Evolutionary conservation across 129 eudicot genomes (phyloP).

Genomic region (Calendula officinalis): DNA sequence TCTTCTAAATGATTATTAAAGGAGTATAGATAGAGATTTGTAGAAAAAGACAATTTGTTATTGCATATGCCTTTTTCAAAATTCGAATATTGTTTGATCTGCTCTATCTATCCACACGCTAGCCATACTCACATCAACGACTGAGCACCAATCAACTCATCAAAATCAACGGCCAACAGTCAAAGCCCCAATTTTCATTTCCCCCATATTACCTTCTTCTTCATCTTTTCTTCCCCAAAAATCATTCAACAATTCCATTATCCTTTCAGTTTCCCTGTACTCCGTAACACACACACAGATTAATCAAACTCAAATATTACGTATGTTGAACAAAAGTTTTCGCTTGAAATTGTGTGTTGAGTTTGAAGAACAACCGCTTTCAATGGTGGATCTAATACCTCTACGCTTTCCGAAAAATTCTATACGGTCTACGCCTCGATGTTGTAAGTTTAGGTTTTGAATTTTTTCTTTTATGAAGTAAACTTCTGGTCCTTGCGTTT

Average conservation of each 20-base stretch:
- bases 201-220: constrained; percentile 8
- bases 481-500: neutral
- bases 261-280: neutral
- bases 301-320: constrained; percentile 13
- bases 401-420: constrained; percentile 40
- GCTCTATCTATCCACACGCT: constrained; percentile 7
- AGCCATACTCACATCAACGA: constrained; percentile 24
- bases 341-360: constrained; percentile 18
- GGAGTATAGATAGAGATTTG: no score
- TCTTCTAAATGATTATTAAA: no score
- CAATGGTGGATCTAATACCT: constrained; percentile 45
- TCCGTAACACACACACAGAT: neutral
- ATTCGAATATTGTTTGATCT: constrained; percentile 12
- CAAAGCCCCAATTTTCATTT: constrained; percentile 14
- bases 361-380: constrained; percentile 34
- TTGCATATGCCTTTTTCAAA: constrained; percentile 6
- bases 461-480: constrained; percentile 4
- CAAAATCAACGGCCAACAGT: constrained; percentile 26
- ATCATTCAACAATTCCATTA: neutral
- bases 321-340: constrained; percentile 35
- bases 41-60: neutral
- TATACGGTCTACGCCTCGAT: constrained; percentile 51
- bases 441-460: constrained; percentile 61
- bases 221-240: constrained; percentile 4
- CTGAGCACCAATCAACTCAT: constrained; percentile 12